phyloP scores from a whole-genome alignment of 2,329 filamentous ascomycete species.

The Aspergillus piperis region DNA sequence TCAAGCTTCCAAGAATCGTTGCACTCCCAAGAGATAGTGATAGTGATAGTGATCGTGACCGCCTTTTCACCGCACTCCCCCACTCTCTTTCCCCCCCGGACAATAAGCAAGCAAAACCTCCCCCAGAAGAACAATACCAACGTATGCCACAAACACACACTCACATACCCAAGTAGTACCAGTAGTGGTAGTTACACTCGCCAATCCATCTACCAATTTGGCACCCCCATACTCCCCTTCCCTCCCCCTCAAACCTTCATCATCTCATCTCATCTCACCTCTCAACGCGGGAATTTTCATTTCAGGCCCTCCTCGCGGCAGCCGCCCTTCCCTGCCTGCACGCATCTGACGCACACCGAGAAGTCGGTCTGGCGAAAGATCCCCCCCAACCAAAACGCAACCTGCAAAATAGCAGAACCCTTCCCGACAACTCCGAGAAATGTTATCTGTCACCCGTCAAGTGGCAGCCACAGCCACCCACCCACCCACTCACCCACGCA shows the following conservation, averaged over 20 bases:
- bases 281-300: constrained; percentile 1
- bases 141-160: neutral
- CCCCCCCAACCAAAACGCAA: constrained; percentile 1
- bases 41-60: constrained; percentile 5
- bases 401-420: constrained; percentile 1
- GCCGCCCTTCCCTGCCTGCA: neutral
- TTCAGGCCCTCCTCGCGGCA: neutral
- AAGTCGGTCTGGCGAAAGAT: constrained; percentile 16
- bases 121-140: neutral
- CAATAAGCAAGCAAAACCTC: neutral
- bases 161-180: too few species aligned
- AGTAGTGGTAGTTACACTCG: neutral
- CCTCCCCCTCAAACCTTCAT: too few species aligned
- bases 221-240: neutral
- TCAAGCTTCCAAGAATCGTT: neutral
- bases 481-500: constrained; percentile 2
- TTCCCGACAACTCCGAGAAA: constrained; percentile 3
- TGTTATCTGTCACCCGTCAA: constrained; percentile 17
- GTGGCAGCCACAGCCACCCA: neutral
- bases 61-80: constrained; percentile 8
- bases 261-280: neutral
- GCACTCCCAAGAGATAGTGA: neutral
- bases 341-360: constrained; percentile 12
- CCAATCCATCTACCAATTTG: neutral
- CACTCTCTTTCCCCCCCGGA: too few species aligned